Conservation (phyloP, 2,329 filamentous ascomycete species). For the Penicillium psychrosexuale region DNA sequence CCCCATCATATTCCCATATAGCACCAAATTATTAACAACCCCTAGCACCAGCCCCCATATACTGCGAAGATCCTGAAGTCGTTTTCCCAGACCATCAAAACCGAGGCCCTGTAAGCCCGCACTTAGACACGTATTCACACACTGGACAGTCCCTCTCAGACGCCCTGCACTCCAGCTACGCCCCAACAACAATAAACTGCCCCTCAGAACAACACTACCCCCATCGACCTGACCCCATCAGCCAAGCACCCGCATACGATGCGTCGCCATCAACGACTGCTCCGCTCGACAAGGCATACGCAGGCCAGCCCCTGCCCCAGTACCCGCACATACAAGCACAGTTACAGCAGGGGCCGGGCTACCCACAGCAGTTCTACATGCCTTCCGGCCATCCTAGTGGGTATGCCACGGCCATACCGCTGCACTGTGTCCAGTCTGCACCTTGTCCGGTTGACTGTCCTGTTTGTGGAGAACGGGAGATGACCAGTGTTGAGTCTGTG, state of each 20-base stretch:
- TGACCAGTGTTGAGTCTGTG: conserved; percentile 24
- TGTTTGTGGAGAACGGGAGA: conserved; percentile 42
- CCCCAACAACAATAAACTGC: neutral
- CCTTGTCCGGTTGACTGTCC: conserved; percentile 50
- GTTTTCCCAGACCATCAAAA: neutral
- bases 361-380: conserved; percentile 14
- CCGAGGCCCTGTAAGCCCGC: neutral
- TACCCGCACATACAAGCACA: neutral
- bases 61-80: conserved; percentile 5
- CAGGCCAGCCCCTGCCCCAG: conserved; percentile 15
- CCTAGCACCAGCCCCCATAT: neutral
- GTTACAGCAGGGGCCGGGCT: neutral
- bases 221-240: neutral
- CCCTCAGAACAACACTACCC: conserved; percentile 1
- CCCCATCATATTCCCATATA: neutral
- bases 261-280: neutral
- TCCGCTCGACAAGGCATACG: conserved; percentile 13
- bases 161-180: neutral
- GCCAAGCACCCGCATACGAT: neutral
- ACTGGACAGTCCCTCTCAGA: neutral
- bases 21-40: neutral
- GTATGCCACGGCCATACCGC: conserved; percentile 24
- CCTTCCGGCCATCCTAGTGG: conserved; percentile 20
- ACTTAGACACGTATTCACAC: neutral
- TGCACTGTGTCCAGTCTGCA: conserved; percentile 28